Evolutionary conservation across 345 rosid genomes (phyloP).

Genomic region (Turritis glabra): DNA sequence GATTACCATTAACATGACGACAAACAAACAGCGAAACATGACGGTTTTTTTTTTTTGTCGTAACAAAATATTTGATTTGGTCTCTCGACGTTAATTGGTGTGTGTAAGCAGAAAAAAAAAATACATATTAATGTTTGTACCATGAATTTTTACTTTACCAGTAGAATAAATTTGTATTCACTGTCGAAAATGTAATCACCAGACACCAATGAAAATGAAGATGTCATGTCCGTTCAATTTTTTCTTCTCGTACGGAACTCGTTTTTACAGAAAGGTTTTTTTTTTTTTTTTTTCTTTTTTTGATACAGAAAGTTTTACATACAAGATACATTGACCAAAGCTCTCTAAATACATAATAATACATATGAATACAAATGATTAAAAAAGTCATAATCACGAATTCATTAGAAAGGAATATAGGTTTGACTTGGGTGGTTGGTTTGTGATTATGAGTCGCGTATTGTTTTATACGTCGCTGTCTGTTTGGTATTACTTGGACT

Average conservation of each 20-base stretch:
- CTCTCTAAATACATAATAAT: background rate
- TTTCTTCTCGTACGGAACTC: background rate
- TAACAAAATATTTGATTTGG: conserved; percentile 4
- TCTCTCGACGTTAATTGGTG: background rate
- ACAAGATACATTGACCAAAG: background rate
- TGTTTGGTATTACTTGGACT: conserved; percentile 35
- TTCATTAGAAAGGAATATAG: background rate
- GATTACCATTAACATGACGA: background rate
- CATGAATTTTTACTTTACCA: background rate
- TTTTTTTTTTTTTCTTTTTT: conserved; percentile 11
- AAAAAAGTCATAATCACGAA: conserved; percentile 14
- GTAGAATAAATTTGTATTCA: background rate
- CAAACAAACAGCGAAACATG: conserved; percentile 25
- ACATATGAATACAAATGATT: conserved; percentile 15
- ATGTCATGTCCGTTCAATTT: background rate
- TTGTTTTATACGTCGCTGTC: conserved; percentile 27
- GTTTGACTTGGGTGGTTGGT: conserved; percentile 33
- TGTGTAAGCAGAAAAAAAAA: background rate
- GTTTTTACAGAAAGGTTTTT: background rate
- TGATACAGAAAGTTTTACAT: background rate
- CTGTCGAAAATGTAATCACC: background rate
- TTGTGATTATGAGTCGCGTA: conserved; percentile 15
- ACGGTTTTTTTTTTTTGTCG: background rate
- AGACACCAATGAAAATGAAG: background rate
- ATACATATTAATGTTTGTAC: background rate